Conservation (phyloP, 2,329 filamentous ascomycete species). For the Teratosphaeria zuluensis region DNA sequence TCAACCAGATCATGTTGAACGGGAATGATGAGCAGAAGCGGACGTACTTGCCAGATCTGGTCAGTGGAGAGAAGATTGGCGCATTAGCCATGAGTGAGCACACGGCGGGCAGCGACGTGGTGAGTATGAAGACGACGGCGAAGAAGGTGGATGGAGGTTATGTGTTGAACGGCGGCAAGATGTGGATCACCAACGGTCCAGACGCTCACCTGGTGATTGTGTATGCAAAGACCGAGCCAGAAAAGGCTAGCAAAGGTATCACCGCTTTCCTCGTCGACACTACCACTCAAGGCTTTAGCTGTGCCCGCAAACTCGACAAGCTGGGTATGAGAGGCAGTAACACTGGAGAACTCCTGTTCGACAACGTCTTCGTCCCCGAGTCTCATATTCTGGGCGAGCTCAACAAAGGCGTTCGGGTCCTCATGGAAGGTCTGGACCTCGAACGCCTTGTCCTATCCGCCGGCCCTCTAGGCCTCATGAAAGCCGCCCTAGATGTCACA, state of each 20-base stretch:
- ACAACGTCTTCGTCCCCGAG: conserved; percentile 76
- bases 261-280: conserved; percentile 86
- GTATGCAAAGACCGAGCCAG: conserved; percentile 89
- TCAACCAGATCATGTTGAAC: conserved; percentile 93
- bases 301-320: conserved; percentile 88
- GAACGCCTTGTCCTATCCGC: conserved; percentile 87
- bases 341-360: conserved; percentile 87
- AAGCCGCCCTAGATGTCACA: conserved; percentile 73
- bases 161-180: conserved; percentile 80
- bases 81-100: conserved; percentile 94
- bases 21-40: conserved; percentile 69
- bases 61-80: conserved; percentile 72
- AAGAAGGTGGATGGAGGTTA: conserved; percentile 75
- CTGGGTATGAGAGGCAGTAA: conserved; percentile 97
- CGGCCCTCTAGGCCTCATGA: conserved; percentile 89
- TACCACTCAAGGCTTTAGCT: conserved; percentile 65
- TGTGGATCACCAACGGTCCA: conserved; percentile 98
- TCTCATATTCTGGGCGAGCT: conserved; percentile 72
- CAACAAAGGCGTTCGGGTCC: conserved; percentile 74
- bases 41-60: conserved; percentile 68
- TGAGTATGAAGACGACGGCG: conserved; percentile 86
- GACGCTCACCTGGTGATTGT: conserved; percentile 89
- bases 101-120: conserved; percentile 82
- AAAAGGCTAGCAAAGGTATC: conserved; percentile 76
- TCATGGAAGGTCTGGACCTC: conserved; percentile 94